phyloP scores from a whole-genome alignment of 345 rosid species.

The Camelina laxa region DNA sequence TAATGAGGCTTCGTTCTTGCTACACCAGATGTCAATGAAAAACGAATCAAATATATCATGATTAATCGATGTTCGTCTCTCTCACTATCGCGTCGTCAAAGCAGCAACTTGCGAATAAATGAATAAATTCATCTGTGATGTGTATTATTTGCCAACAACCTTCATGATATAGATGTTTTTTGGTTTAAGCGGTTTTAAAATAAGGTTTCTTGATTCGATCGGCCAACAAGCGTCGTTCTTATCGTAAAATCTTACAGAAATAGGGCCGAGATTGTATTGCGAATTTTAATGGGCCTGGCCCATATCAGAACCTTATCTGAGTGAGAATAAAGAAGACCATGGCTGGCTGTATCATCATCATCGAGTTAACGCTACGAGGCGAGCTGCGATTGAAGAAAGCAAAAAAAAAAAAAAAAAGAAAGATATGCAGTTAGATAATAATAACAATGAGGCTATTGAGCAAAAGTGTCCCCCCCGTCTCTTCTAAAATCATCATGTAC shows the following conservation, averaged over 20 bases:
- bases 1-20: not conserved
- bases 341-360: no score
- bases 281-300: constrained; percentile 28
- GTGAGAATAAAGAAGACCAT: no score
- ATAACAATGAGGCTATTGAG: not conserved
- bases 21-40: not conserved
- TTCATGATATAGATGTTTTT: constrained; percentile 1
- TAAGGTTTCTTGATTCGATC: constrained; percentile 1
- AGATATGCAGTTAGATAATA: no score
- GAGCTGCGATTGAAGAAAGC: no score
- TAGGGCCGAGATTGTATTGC: not conserved
- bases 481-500: not conserved
- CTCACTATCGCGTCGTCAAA: not conserved
- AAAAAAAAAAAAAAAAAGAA: no score
- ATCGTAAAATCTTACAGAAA: not conserved
- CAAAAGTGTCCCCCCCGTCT: not conserved
- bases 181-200: no score
- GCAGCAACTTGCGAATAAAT: not conserved
- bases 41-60: not conserved
- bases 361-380: no score
- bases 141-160: constrained; percentile 16
- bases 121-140: not conserved
- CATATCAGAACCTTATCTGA: not conserved
- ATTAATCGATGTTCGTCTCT: not conserved
- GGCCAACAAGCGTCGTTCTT: not conserved